Evolutionary conservation across 768 basidiomycete genomes (phyloP), one percentile per base, ranked within the genome.

Genomic region (Lentinula boryana): DNA sequence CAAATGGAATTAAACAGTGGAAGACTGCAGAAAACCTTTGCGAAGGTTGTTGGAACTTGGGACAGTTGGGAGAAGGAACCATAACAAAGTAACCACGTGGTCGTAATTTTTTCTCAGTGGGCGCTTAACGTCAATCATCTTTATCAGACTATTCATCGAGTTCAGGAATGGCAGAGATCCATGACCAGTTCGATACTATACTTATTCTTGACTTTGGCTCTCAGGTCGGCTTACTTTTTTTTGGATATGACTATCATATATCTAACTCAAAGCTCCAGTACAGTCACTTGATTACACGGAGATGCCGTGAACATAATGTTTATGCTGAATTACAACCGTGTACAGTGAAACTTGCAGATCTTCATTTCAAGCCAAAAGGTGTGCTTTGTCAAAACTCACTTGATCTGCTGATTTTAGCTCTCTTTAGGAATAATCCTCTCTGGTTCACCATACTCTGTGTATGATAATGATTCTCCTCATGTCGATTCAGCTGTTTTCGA

Each of bases 301-400:
- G 97, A 85, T 98, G 96, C 82, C 88, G 97, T 70, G 97, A 99
- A 74, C 83, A 95, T 69, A 93, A 93, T 59, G 93, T 99, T 58
- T 98, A 98, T 70, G 96, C 96, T 56, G 97, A 99, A 77, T 81
- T 99, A 69, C 84, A 97, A 84, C 94, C 97, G 27, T 99, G 97
- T 72, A 99, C 97, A 1, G 88, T 89, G 32, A 91, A 89, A 74
- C 80, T 98, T 62, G 80, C 83, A 63, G 93, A 98, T 60, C 75
- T 99, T 38, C 82, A 82, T 32, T 98, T 97, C 83, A 93, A 90
- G 71, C 97, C 97, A 0, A 96, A 95, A 79, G 97, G 96, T 93
- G 33, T 40, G 66, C 8, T 23, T 46, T 36, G 10, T 32, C 43
- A 9, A 1, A 38, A 27, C 33, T 27, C 5, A 54, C 21, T 5